These are phyloP conservation scores for Amanita pseudoporphyria DNA, from an alignment of 768 basidiomycete genomes.

Conservation along the genomic window DNA sequence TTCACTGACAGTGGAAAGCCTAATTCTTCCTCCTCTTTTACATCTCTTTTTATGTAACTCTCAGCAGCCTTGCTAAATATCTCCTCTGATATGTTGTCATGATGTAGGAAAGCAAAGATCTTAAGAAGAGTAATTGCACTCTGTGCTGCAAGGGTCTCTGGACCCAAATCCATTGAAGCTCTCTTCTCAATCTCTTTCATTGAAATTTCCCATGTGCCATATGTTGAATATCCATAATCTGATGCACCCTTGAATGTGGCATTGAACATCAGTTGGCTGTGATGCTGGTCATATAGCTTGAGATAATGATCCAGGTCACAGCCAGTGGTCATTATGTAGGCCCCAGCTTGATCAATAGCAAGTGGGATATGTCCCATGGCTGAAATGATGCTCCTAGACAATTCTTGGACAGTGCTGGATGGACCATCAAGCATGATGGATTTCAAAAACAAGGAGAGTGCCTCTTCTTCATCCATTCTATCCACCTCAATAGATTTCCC, in stretches of 20 bases:
- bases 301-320: conserved; percentile 6
- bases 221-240: background rate
- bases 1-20: background rate
- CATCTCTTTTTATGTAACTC: background rate
- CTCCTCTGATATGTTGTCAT: background rate
- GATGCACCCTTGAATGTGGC: background rate
- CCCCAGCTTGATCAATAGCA: conserved; percentile 13
- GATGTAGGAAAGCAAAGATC: background rate
- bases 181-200: background rate
- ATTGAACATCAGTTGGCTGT: background rate
- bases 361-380: background rate
- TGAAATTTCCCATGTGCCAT: conserved; percentile 1
- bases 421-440: conserved; percentile 1
- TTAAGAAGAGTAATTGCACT: background rate
- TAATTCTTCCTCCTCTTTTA: background rate
- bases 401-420: background rate
- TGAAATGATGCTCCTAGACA: conserved; percentile 7
- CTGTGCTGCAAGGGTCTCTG: background rate
- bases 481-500: conserved; percentile 5
- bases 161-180: background rate
- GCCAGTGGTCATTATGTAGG: conserved; percentile 9
- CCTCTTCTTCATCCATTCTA: conserved; percentile 12
- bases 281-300: background rate
- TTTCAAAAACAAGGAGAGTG: conserved; percentile 10
- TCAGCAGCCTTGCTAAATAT: background rate